Conservation (phyloP, 768 basidiomycete species). For the Tylopilus plumbeoviolaceoides region DNA sequence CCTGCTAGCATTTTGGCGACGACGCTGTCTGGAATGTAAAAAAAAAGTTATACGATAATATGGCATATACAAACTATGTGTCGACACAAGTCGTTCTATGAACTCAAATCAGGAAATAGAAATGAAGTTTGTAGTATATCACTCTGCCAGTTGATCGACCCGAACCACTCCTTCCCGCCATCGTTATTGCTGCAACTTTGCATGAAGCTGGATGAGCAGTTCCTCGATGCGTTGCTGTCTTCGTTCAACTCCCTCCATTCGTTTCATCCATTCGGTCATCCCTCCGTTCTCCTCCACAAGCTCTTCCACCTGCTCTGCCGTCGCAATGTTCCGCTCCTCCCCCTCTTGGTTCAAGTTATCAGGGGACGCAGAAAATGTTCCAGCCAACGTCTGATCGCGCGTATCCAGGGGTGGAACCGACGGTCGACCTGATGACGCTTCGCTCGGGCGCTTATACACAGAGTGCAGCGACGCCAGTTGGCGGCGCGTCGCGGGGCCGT, state of each 20-base stretch:
- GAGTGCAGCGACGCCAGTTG: constrained; percentile 35
- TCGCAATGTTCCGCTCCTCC: constrained; percentile 11
- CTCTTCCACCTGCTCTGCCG: constrained; percentile 28
- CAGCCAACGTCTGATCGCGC: constrained; percentile 18
- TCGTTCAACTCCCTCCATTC: constrained; percentile 40
- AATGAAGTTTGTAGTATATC: background rate
- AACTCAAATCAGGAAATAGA: background rate
- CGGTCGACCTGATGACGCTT: constrained; percentile 13
- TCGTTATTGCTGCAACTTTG: constrained; percentile 12
- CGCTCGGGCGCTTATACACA: constrained; percentile 11
- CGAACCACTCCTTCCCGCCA: background rate
- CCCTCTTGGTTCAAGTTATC: constrained; percentile 10
- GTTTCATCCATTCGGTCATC: constrained; percentile 27
- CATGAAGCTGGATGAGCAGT: constrained; percentile 35
- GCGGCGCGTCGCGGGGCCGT: constrained; percentile 39
- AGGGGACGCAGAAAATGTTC: constrained; percentile 25
- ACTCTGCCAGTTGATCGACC: background rate
- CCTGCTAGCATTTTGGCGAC: constrained; percentile 2
- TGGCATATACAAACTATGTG: background rate
- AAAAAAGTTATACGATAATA: background rate
- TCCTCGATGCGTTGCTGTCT: constrained; percentile 48
- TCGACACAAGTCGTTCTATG: background rate
- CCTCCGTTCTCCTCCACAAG: constrained; percentile 24
- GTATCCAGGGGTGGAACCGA: constrained; percentile 21
- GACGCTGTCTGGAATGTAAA: background rate